Conservation (phyloP, 176 grass and related monocot genomes). For the Raddia guianensis region DNA sequence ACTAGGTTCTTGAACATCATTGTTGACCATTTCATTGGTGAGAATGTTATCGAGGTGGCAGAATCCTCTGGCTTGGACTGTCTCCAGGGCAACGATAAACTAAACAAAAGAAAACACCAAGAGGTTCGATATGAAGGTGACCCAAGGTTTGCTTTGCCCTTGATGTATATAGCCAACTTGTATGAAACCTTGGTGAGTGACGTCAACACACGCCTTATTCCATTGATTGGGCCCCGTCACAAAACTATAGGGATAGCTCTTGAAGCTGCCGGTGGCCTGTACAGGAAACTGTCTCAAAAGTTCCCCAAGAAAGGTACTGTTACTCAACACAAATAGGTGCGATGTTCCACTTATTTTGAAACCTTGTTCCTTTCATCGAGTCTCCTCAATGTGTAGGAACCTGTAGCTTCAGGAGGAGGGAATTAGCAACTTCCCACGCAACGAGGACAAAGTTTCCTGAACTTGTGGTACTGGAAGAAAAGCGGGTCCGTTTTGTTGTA, state of each 20-base stretch:
- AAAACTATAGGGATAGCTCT: slow-evolving; percentile 80
- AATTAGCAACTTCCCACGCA: slow-evolving; percentile 82
- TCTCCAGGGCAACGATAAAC: slow-evolving; percentile 50
- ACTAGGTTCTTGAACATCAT: slow-evolving; percentile 74
- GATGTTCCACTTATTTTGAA: background rate
- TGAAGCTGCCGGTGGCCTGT: slow-evolving; percentile 90
- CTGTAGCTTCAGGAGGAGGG: slow-evolving; percentile 91
- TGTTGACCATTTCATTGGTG: slow-evolving; percentile 71
- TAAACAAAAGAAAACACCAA: slow-evolving; percentile 78
- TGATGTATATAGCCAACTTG: slow-evolving; percentile 93
- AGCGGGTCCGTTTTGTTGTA: slow-evolving; percentile 90
- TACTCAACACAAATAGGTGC: slow-evolving; percentile 2
- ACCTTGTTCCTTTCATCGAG: slow-evolving; percentile 19
- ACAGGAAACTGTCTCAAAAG: slow-evolving; percentile 81
- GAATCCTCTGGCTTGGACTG: slow-evolving; percentile 49
- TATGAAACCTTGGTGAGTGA: slow-evolving; percentile 87
- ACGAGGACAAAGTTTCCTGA: slow-evolving; percentile 80
- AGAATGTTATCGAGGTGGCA: slow-evolving; percentile 69
- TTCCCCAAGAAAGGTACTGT: slow-evolving; percentile 77
- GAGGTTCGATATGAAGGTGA: slow-evolving; percentile 74
- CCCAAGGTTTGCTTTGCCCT: slow-evolving; percentile 70
- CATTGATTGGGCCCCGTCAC: slow-evolving; percentile 65
- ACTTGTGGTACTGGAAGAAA: slow-evolving; percentile 91
- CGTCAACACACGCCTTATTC: slow-evolving; percentile 59
- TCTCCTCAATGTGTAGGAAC: slow-evolving; percentile 50